These are phyloP conservation scores for Venturia pyrina DNA, from an alignment of 2,329 filamentous ascomycete species.

Conservation along the genomic window DNA sequence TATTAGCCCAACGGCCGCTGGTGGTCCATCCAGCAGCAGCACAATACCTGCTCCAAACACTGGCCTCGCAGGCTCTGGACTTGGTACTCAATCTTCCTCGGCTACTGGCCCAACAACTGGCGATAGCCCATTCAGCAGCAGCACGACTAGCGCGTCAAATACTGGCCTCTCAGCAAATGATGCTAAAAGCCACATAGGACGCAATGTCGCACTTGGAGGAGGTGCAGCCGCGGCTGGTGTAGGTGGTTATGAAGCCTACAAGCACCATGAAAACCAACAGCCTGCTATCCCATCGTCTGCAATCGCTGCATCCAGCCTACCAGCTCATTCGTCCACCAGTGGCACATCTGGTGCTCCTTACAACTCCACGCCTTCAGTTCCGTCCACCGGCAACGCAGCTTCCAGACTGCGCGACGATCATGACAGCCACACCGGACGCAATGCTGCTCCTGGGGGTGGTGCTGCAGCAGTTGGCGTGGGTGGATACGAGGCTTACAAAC, in stretches of 20 bases:
- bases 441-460: background rate
- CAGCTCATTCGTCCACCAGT: background rate
- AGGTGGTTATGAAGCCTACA: background rate
- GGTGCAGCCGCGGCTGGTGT: background rate
- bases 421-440: background rate
- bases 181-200: background rate
- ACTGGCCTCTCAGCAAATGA: background rate
- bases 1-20: background rate
- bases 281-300: background rate
- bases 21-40: background rate
- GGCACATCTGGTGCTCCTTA: background rate
- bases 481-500: background rate
- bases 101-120: background rate
- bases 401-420: background rate
- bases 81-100: too few species aligned
- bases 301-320: background rate
- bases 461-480: background rate
- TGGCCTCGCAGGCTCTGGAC: background rate
- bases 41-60: background rate
- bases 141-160: background rate
- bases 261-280: background rate
- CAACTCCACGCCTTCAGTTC: background rate
- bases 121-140: background rate
- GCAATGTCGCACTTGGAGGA: background rate
- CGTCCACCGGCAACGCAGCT: background rate